Percentiles rank a stretch among this genome's conserved stretches.
phyloP scores from a whole-genome alignment of 805 yeast genomes.

The Ogataea glucozyma region DNA sequence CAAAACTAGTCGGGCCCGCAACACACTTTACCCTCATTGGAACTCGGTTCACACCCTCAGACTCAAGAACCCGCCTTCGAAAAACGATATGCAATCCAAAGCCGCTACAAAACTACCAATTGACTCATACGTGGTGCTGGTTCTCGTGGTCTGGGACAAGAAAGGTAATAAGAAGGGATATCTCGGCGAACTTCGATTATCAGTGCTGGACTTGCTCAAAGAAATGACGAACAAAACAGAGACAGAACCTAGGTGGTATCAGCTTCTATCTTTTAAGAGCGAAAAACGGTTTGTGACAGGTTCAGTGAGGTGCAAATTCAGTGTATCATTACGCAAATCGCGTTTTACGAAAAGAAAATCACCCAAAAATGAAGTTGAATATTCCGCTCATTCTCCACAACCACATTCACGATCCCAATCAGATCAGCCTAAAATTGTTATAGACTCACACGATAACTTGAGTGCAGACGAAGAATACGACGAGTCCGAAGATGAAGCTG shows the following conservation, averaged over 20 bases:
- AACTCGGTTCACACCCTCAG: constrained; percentile 17
- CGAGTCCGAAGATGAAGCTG: constrained; percentile 18
- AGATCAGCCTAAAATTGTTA: constrained; percentile 8
- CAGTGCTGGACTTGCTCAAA: constrained; percentile 25
- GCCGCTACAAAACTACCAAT: constrained; percentile 9
- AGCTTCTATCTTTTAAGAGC: constrained; percentile 26
- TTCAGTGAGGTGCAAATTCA: constrained; percentile 26
- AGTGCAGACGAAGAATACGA: constrained; percentile 24
- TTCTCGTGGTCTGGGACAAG: constrained; percentile 23
- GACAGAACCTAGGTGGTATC: constrained; percentile 24
- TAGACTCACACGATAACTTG: constrained; percentile 1
- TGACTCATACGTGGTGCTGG: constrained; percentile 20
- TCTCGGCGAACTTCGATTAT: constrained; percentile 32
- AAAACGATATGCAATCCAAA: constrained; percentile 3
- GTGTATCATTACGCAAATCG: constrained; percentile 11
- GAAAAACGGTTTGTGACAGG: constrained; percentile 33
- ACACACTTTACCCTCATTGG: constrained; percentile 23
- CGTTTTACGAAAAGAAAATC: neutral
- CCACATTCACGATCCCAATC: too few species aligned
- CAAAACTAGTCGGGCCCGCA: constrained; percentile 20
- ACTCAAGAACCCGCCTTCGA: constrained; percentile 21
- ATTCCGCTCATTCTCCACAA: too few species aligned
- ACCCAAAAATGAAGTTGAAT: neutral
- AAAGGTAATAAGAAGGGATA: constrained; percentile 26
- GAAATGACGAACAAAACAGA: constrained; percentile 15